Conservation (phyloP, 1,139 yeast species). For the Yamadazyma atmosphaerica region DNA sequence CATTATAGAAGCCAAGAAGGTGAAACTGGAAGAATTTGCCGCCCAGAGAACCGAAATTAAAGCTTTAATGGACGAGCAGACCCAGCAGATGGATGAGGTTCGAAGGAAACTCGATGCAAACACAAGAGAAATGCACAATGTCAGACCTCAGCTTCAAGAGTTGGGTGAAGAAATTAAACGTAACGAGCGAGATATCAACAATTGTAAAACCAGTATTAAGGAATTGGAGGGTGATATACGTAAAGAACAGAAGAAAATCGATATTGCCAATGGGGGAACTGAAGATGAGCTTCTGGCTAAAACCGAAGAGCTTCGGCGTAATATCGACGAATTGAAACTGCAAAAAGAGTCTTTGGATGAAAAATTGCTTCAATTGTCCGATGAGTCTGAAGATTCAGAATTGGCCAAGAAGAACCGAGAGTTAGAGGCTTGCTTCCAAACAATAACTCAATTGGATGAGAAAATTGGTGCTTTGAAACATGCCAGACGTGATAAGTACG, state of each 20-base stretch:
- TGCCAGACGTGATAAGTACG: conserved; percentile 28
- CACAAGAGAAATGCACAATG: conserved; percentile 1
- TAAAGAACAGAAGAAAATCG: conserved; percentile 37
- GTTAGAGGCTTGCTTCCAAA: too few species aligned
- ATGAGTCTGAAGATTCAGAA: conserved; percentile 1
- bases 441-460: conserved; percentile 13
- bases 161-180: conserved; percentile 11
- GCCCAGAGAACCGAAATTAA: not conserved
- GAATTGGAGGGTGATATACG: conserved; percentile 17
- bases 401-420: too few species aligned
- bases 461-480: conserved; percentile 19
- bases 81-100: conserved; percentile 2
- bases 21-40: not conserved
- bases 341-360: not conserved
- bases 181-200: conserved; percentile 22
- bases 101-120: conserved; percentile 2
- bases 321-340: conserved; percentile 6
- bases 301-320: conserved; percentile 6
- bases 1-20: conserved; percentile 10
- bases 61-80: conserved; percentile 13
- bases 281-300: conserved; percentile 23
- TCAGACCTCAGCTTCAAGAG: conserved; percentile 10
- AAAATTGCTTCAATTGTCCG: not conserved
- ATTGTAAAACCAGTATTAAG: conserved; percentile 26
- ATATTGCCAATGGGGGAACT: conserved; percentile 42